Percentiles rank a stretch among this genome's conserved stretches.
phyloP scores from a whole-genome alignment of 148 eudicot species.

The Camellia lanceoleosa region DNA sequence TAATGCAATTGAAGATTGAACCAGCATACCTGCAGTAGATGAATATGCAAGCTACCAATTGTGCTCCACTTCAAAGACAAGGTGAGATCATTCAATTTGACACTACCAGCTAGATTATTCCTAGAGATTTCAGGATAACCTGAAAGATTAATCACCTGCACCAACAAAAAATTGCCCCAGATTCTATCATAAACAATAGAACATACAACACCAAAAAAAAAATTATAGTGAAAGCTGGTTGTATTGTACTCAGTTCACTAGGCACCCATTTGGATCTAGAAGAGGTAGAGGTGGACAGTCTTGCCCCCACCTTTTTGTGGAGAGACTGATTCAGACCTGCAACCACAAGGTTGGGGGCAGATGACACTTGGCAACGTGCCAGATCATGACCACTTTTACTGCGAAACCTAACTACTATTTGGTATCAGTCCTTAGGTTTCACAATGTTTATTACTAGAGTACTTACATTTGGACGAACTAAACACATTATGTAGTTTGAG shows the following conservation, averaged over 20 bases:
- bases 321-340: too few species aligned
- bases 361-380: too few species aligned
- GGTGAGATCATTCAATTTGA: slow-evolving; percentile 48
- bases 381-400: not conserved
- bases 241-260: too few species aligned
- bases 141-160: slow-evolving; percentile 62
- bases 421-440: not conserved
- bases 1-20: slow-evolving; percentile 1
- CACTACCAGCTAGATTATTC: slow-evolving; percentile 57
- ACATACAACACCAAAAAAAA: not conserved
- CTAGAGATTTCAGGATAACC: slow-evolving; percentile 60
- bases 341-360: too few species aligned
- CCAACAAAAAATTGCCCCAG: slow-evolving; percentile 8
- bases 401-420: not conserved
- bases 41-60: slow-evolving; percentile 57
- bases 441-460: not conserved
- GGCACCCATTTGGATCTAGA: too few species aligned
- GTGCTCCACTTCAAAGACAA: slow-evolving; percentile 78
- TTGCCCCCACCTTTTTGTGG: too few species aligned
- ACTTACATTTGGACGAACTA: not conserved
- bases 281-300: too few species aligned
- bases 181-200: not conserved
- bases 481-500: not conserved
- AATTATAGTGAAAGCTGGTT: too few species aligned
- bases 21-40: slow-evolving; percentile 53